Evolutionary conservation across 345 rosid species (phyloP), one percentile per base, ranked within the genome.

Genomic region (Excoecaria cochinchinensis): DNA sequence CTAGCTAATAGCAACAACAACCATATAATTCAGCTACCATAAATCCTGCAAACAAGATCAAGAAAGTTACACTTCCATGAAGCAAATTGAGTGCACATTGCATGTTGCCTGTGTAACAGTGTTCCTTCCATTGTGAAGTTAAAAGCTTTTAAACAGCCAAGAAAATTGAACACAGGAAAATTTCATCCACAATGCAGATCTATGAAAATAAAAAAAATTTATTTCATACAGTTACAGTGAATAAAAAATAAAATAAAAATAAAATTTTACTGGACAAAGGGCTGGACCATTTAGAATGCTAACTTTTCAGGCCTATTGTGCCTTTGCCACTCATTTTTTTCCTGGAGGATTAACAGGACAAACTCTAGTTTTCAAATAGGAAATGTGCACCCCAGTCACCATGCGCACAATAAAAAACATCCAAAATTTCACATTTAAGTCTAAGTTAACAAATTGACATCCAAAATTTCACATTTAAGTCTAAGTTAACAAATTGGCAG

Each of bases 401-500:
- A 31, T 31, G 31, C 31, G 31, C 31, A 31, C 31, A 31, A 31
- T 31, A 31, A 31, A 31, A 31, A 31, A 31, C 1, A 31, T 31
- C 31, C 31, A 31, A 31, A 31, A 31, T 31, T 31, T 31, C 31
- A 31, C 31, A 31, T 31, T 31, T 31, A 31, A 31, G 31, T 31
- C 31, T 31, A 31, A 31, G 31, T 31, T n/a, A n/a, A n/a, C n/a
- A n/a, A n/a, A n/a, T n/a, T n/a, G n/a, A 64, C 50, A 21, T 44
- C 76, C 59, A 72, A 40, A 44, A 39, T 48, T 24, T 67, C 44
- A 21, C 55, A 24, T 25, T 19, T 48, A 13, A 65, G 12, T 25
- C 21, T 44, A 68, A 11, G 19, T 14, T 22, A 76, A 79, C 56
- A 75, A 62, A 67, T 57, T 40, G 17, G 39, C 47, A 9, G 12